Conservation (phyloP, 768 basidiomycete genomes). For the Russula olivacea region DNA sequence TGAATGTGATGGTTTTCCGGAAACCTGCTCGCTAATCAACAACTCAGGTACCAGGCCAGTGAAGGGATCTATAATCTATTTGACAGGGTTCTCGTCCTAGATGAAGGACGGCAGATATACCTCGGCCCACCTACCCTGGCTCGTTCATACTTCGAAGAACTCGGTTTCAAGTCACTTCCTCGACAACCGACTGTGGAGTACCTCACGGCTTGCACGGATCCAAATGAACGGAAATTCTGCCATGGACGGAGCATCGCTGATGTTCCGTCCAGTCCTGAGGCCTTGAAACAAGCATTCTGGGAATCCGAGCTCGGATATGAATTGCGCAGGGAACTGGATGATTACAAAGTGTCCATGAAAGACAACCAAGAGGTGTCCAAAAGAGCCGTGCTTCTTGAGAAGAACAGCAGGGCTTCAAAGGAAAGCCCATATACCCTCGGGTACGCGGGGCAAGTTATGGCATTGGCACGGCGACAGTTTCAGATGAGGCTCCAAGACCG, state of each 20-base stretch:
- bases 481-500: conserved; percentile 66
- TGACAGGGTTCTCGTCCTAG: conserved; percentile 83
- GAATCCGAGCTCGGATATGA: conserved; percentile 41
- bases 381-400: conserved; percentile 65
- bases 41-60: conserved; percentile 51
- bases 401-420: conserved; percentile 69
- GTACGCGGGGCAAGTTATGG: conserved; percentile 65
- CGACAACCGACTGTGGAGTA: conserved; percentile 86
- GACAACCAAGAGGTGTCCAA: conserved; percentile 70
- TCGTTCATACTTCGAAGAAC: conserved; percentile 66
- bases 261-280: conserved; percentile 61
- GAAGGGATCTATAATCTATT: conserved; percentile 73
- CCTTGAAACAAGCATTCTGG: conserved; percentile 58
- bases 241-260: conserved; percentile 49
- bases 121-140: conserved; percentile 71
- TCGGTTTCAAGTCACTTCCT: conserved; percentile 69
- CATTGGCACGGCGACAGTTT: conserved; percentile 69
- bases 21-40: not conserved
- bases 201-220: conserved; percentile 73
- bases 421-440: conserved; percentile 81
- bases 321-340: conserved; percentile 42
- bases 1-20: not conserved
- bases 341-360: conserved; percentile 52
- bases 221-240: conserved; percentile 74
- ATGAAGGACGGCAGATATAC: conserved; percentile 76